These are phyloP conservation scores for Chaetomium cochliodes DNA, from an alignment of 495 filamentous ascomycete genomes.

Conservation along the genomic window DNA sequence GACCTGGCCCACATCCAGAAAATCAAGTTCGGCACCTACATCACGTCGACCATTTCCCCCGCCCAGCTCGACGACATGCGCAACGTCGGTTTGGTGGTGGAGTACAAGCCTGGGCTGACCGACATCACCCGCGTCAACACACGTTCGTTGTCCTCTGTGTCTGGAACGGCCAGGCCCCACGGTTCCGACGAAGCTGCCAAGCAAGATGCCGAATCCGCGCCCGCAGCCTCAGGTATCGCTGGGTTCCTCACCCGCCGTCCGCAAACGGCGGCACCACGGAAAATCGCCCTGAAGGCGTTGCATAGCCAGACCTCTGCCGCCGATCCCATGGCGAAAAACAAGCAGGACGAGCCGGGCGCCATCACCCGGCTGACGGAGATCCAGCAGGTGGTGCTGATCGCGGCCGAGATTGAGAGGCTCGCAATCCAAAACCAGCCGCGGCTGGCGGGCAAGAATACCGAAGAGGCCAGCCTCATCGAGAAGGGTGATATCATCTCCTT, in stretches of 20 bases:
- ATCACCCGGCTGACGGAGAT: conserved; percentile 57
- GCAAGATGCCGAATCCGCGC: conserved; percentile 14
- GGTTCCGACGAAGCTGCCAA: conserved; percentile 14
- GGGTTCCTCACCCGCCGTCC: conserved; percentile 34
- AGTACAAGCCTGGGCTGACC: conserved; percentile 64
- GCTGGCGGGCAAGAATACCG: conserved; percentile 35
- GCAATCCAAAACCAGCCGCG: conserved; percentile 39
- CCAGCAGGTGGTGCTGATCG: conserved; percentile 69
- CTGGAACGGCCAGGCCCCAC: conserved; percentile 30
- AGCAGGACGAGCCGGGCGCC: conserved; percentile 32
- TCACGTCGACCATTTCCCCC: conserved; percentile 77
- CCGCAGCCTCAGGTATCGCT: conserved; percentile 29
- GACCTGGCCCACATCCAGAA: conserved; percentile 66
- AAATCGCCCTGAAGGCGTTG: conserved; percentile 60
- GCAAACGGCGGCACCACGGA: conserved; percentile 31
- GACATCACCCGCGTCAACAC: conserved; percentile 80
- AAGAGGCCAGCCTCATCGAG: conserved; percentile 53
- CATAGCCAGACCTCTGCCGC: conserved; percentile 53
- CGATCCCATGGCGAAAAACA: conserved; percentile 40
- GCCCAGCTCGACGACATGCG: conserved; percentile 68
- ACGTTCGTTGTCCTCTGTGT: conserved; percentile 66
- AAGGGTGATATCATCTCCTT: conserved; percentile 76
- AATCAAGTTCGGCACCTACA: conserved; percentile 79
- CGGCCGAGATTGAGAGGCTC: conserved; percentile 56
- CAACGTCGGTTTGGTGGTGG: conserved; percentile 80